These are phyloP conservation scores for Auxenochlorella pyrenoidosa DNA, from an alignment of 139 green algal species.

Conservation along the genomic window DNA sequence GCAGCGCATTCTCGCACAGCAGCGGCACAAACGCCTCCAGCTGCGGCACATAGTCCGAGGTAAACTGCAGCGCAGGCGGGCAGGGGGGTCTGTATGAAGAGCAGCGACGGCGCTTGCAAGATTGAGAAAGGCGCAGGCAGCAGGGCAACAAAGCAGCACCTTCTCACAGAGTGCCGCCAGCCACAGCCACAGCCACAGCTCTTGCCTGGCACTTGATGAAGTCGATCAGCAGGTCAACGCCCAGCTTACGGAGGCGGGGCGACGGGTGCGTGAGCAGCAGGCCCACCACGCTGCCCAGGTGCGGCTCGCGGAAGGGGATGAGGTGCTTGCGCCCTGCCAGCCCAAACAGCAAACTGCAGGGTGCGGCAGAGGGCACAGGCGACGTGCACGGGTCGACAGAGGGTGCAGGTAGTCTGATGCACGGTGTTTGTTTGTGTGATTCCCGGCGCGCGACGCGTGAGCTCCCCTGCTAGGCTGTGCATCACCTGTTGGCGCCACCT, in stretches of 20 bases:
- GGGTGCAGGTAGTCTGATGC: too few species aligned
- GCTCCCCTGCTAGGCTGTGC: too few species aligned
- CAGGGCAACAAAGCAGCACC: too few species aligned
- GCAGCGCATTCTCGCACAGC: slow-evolving; percentile 41
- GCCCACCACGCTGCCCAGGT: slow-evolving; percentile 55
- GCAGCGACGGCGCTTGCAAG: too few species aligned
- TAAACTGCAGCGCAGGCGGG: slow-evolving; percentile 27
- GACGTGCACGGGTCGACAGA: too few species aligned
- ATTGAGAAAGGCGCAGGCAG: too few species aligned
- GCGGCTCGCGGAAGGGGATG: slow-evolving; percentile 9
- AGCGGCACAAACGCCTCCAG: slow-evolving; percentile 54
- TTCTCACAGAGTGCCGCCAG: too few species aligned
- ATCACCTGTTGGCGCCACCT: too few species aligned
- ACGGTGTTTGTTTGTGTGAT: too few species aligned
- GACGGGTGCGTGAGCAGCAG: slow-evolving; percentile 39
- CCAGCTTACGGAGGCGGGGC: slow-evolving; percentile 34
- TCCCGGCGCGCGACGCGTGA: too few species aligned
- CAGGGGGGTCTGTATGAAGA: too few species aligned
- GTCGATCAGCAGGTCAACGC: slow-evolving; percentile 47
- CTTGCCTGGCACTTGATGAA: slow-evolving; percentile 52
- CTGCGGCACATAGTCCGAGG: slow-evolving; percentile 52
- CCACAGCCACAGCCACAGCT: neutral
- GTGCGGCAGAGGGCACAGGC: neutral
- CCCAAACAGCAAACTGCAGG: slow-evolving; percentile 9
- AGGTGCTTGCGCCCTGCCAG: neutral